These are phyloP conservation scores for Metschnikowia lachancei DNA, from an alignment of 805 yeast genomes.

Conservation along the genomic window DNA sequence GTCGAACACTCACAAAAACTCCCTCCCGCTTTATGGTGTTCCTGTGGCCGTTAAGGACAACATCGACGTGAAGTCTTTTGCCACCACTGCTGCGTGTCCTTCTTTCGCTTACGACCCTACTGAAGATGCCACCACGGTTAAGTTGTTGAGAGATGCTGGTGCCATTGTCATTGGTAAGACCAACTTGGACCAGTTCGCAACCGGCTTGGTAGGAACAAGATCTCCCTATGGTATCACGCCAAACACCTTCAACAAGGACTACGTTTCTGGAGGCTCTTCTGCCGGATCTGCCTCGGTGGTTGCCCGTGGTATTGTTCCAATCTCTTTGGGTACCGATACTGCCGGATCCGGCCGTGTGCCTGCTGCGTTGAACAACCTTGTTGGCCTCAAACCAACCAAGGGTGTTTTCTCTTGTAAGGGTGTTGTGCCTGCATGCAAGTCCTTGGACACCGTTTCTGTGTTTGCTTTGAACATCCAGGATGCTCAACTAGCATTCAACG, in stretches of 20 bases:
- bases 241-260: conserved; percentile 68
- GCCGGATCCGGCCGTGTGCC: conserved; percentile 99
- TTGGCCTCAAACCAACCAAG: conserved; percentile 90
- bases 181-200: conserved; percentile 94
- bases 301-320: conserved; percentile 84
- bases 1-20: conserved; percentile 51
- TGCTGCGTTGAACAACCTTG: conserved; percentile 85
- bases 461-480: conserved; percentile 76
- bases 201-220: conserved; percentile 93
- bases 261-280: conserved; percentile 93
- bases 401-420: conserved; percentile 86
- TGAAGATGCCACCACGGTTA: conserved; percentile 73
- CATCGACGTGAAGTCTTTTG: conserved; percentile 78
- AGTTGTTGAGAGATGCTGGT: conserved; percentile 76
- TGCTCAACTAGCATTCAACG: conserved; percentile 72
- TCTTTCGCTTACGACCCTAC: conserved; percentile 67
- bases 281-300: conserved; percentile 95
- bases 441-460: conserved; percentile 88
- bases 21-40: conserved; percentile 80
- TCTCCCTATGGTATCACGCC: conserved; percentile 93
- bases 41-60: conserved; percentile 95
- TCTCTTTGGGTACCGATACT: conserved; percentile 92
- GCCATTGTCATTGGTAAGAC: conserved; percentile 94
- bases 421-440: conserved; percentile 96
- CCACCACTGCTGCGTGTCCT: conserved; percentile 96